Base-by-base conservation (phyloP, 177 flowering plant genomes). In the Vitis hybrid region DNA sequence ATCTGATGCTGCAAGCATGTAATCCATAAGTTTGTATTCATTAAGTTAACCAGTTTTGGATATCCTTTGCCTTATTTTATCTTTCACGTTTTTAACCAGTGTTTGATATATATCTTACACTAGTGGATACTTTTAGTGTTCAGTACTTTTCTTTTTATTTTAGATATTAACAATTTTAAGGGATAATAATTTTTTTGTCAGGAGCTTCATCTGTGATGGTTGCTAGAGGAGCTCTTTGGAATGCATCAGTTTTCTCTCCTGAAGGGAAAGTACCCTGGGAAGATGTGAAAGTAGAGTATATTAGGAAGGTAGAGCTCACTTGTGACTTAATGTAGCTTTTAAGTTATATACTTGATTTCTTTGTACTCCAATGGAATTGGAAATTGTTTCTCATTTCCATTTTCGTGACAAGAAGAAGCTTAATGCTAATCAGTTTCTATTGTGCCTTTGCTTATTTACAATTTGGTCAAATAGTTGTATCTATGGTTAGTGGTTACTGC, bases 161-260 rank as follows among this genome's bases (percentile, higher is more conserved):
- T n/a, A 8, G 15, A 11, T 54, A 11, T 53, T 65, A 17, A 38
- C 10, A 12, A 20, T 55, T 55, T 12, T 31, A 12, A 59, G 33
- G 31, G 31, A 55, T 19, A 49, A 28, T 64, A 10, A 14, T 38
- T 14, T 62, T 65, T 13, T 66, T 62, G 17, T 1, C 55, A 95
- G 98, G 98, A 74, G 94, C 94, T 57, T 75, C 94, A 19, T 91
- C 98, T 19, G 87, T 90, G 68, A 95, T 95, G 98, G 97, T 86
- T 73, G 98, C 95, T 67, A 88, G 98, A 84, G 97, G 97, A 60
- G 97, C 95, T 66, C 77, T 92, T 51, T 95, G 97, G 98, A 95
- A 95, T 86, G 94, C 94, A 79, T 91, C 98, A 62, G 83, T 95
- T 24, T 92, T 95, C 80, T 88, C 86, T 38, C 78, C 92, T 13